Evolutionary conservation across 177 flowering plant genomes (phyloP), one percentile per base, ranked within the genome.

Genomic region (Vitis hybrid): DNA sequence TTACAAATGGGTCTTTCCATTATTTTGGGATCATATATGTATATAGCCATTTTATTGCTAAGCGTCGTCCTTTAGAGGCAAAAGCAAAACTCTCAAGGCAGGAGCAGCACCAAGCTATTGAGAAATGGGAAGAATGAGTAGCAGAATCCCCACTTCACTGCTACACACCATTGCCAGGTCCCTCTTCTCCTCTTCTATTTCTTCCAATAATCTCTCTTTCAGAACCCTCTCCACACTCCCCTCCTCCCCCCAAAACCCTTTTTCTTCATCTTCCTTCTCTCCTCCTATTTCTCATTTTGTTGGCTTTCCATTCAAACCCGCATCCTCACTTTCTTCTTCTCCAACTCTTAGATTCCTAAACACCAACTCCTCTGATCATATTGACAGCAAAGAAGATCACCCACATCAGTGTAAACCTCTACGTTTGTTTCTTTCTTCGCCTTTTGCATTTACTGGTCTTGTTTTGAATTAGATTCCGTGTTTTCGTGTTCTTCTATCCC

Each of bases 351-450:
- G 76, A 51, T 64, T 56, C 30, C 12, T 70, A n/a, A 63, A 21
- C 34, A 51, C 74, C 39, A 21, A 30, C 55, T 65, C 74, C 59
- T 66, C 78, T 60, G 58, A 72, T 7, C 64, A 66, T 30, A n/a
- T 7, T 51, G 76, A 62, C 18, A 60, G 55, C 1, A 56, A 54
- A 14, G 76, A 65, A 45, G 65, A 65, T 15, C 54, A 62, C 52
- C 76, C 66, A 30, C 45, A 15, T 58, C 55, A 64, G 54, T 59
- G 79, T 79, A 65, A 65, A 32, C 48, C 11, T 65, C 58, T 52
- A 6, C 23, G 6, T 52, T 48, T 18, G 15, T 62, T 14, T 58
- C 26, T 64, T 64, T 50, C 4, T 6, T 68, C 13, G 0, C 1
- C 48, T 12, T 8, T 50, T 63, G 62, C 39, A 13, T 26, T 55